Base-by-base conservation (phyloP, 306 rosid genomes). In the Prunus mongolica region DNA sequence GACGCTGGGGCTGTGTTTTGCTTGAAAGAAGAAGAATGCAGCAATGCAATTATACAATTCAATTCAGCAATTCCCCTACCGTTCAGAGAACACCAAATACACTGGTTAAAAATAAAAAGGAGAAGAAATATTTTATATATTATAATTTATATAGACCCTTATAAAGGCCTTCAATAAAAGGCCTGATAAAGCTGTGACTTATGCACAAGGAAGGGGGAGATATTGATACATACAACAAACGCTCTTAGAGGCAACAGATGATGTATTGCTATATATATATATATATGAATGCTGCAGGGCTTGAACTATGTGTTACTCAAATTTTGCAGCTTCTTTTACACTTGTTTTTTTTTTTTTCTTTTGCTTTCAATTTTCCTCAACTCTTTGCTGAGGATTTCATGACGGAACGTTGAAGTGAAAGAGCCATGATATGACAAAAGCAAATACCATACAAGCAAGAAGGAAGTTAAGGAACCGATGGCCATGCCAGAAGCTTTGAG, bases 351-450 rank as follows among this genome's bases (percentile, higher is more conserved):
- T 72, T 28, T 77, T 38, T 77, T 72, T 55, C 50, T 27, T 46
- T 58, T 71, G 56, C 51, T 67, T 68, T 72, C 63, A 30, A 56
- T 78, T 71, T 44, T 63, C 69, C 70, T 71, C 32, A 32, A 20
- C 64, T 49, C 32, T 55, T 62, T n/a, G 56, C 46, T 49, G 66
- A 57, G 70, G 15, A 63, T 46, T 27, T 75, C 67, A 81, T 0
- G 93, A 89, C 15, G 89, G 88, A 76, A 95, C 85, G 24, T 95
- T 91, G 71, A 95, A 90, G 78, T 89, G 99, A 64, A 95, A 95
- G 77, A 91, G 89, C 99, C 99, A 95, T 20, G 99, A 95, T 83
- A 95, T 86, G 72, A 95, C 97, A 71, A 95, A 95, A 47, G 97
- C 97, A 66, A 92, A 88, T 69, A 95, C 97, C 92, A 92, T 95